Evolutionary conservation across 164 flowering plant species (phyloP).

Genomic region (Berberis thunbergii): DNA sequence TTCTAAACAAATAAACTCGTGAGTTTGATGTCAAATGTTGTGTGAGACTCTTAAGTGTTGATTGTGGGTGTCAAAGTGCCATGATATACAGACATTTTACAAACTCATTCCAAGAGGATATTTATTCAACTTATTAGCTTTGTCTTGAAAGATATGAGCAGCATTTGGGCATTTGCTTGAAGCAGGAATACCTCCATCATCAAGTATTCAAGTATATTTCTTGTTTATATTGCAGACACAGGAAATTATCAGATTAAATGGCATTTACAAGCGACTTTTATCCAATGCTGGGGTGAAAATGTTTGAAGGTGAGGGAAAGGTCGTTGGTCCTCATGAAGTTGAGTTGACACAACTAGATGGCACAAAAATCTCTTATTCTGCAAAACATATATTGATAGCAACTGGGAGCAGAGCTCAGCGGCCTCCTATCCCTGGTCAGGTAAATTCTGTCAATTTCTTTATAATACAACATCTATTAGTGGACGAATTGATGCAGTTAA

Average conservation of each 20-base stretch:
- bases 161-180: not conserved
- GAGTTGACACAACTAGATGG: slow-evolving; percentile 87
- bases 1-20: no score
- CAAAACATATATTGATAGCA: slow-evolving; percentile 86
- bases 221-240: slow-evolving; percentile 55
- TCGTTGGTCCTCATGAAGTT: slow-evolving; percentile 84
- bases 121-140: not conserved
- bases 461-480: no score
- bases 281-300: slow-evolving; percentile 85
- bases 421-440: slow-evolving; percentile 75
- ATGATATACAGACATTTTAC: no score
- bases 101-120: no score
- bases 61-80: not conserved
- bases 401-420: slow-evolving; percentile 91
- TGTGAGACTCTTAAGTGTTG: not conserved
- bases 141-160: not conserved
- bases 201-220: slow-evolving; percentile 1
- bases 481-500: no score
- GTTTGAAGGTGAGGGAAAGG: slow-evolving; percentile 89
- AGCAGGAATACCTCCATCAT: not conserved
- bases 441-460: slow-evolving; percentile 9
- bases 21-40: no score
- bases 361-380: slow-evolving; percentile 61
- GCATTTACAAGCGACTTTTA: slow-evolving; percentile 76
- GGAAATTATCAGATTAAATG: slow-evolving; percentile 78